Percentiles rank a stretch among this genome's conserved stretches.
Evolutionary conservation across 1,284 basidiomycete species (phyloP).

Genomic region (Boletus semigastroideus): DNA sequence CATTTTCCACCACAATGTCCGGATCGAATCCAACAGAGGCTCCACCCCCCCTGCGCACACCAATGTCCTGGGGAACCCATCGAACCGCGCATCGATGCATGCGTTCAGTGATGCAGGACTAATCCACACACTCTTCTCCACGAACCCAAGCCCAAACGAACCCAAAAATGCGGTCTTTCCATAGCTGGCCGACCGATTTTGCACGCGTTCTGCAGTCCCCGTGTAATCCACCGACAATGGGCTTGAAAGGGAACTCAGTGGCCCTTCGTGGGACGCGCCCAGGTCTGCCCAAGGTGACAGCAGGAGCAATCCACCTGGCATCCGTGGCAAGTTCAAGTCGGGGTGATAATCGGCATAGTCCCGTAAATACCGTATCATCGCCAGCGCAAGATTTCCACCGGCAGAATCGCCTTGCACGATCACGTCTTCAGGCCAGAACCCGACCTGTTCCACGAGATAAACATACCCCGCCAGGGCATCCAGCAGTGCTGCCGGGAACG

Average conservation of each 20-base stretch:
- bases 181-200: constrained; percentile 8
- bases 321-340: constrained; percentile 18
- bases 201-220: neutral
- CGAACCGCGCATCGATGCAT: constrained; percentile 25
- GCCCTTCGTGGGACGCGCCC: constrained; percentile 27
- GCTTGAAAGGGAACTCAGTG: constrained; percentile 21
- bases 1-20: constrained; percentile 35
- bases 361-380: constrained; percentile 42
- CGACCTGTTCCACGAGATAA: constrained; percentile 46
- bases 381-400: constrained; percentile 58
- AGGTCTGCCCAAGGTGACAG: constrained; percentile 52
- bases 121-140: constrained; percentile 20
- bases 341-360: constrained; percentile 19
- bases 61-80: constrained; percentile 37
- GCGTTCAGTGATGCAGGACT: constrained; percentile 22
- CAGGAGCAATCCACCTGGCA: constrained; percentile 42
- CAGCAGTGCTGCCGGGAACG: constrained; percentile 56
- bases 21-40: constrained; percentile 34
- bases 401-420: constrained; percentile 60
- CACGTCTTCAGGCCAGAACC: constrained; percentile 48
- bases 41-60: constrained; percentile 38
- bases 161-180: constrained; percentile 21
- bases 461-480: constrained; percentile 54
- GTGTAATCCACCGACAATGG: constrained; percentile 22
- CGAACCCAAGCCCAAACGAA: constrained; percentile 23